These are phyloP conservation scores for Ceratocystis destructans DNA, from an alignment of 2,329 filamentous ascomycete genomes.

Conservation along the genomic window DNA sequence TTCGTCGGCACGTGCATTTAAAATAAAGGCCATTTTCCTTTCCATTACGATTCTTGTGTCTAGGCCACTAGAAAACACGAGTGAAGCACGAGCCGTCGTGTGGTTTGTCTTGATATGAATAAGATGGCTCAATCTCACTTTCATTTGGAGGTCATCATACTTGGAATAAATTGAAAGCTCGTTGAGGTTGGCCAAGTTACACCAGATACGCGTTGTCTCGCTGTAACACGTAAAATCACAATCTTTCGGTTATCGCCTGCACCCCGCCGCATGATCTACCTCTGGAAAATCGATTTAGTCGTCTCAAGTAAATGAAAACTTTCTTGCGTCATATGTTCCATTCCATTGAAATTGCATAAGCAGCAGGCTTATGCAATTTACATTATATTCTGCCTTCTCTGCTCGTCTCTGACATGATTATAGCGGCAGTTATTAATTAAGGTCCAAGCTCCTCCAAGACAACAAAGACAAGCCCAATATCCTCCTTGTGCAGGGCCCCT, in stretches of 20 bases:
- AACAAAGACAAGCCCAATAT: neutral
- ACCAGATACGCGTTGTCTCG: neutral
- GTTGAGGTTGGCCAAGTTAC: neutral
- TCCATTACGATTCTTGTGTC: neutral
- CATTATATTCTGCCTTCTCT: neutral
- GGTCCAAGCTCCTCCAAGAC: neutral
- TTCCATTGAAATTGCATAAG: neutral
- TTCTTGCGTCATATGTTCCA: neutral
- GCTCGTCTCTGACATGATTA: neutral
- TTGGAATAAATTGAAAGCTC: neutral
- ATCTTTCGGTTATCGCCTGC: neutral
- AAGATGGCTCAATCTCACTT: neutral
- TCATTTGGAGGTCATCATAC: neutral
- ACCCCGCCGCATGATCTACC: neutral
- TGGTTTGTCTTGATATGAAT: neutral
- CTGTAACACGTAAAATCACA: neutral
- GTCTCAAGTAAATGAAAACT: neutral
- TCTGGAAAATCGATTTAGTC: neutral
- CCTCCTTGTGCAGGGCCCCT: neutral
- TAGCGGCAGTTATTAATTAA: neutral
- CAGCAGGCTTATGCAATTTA: neutral
- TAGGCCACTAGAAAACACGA: neutral
- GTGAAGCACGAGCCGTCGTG: slow-evolving; percentile 3
- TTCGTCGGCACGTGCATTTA: slow-evolving; percentile 2
- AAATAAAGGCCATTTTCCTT: neutral